Conservation (phyloP, 768 basidiomycete genomes). For the Lactifluus subvellereus region DNA sequence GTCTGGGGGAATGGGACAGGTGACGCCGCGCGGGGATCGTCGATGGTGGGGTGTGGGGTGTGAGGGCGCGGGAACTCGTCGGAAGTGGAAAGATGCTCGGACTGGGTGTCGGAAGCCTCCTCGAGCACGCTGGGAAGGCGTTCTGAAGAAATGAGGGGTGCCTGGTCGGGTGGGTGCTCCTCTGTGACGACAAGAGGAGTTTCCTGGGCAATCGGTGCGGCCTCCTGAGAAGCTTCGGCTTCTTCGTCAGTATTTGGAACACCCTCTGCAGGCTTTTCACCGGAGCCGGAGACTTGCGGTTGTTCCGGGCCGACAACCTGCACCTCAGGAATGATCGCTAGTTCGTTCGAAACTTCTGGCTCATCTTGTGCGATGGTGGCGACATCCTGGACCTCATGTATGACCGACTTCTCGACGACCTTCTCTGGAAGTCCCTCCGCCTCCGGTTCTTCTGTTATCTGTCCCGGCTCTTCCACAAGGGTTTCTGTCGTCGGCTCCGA, state of each 20-base stretch:
- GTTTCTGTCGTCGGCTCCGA: constrained; percentile 13
- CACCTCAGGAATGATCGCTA: neutral
- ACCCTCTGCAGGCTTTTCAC: constrained; percentile 10
- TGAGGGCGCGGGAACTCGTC: constrained; percentile 10
- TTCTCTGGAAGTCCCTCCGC: neutral
- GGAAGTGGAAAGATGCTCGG: constrained; percentile 19
- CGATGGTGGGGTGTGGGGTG: constrained; percentile 12
- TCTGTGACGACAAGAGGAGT: neutral
- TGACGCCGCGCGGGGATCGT: constrained; percentile 1
- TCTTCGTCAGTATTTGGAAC: neutral
- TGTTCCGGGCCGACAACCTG: neutral
- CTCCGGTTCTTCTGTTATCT: neutral
- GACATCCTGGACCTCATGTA: neutral
- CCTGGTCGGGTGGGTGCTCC: constrained; percentile 8
- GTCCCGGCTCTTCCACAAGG: constrained; percentile 13
- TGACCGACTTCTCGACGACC: neutral
- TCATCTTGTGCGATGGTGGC: constrained; percentile 4
- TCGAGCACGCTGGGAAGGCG: neutral
- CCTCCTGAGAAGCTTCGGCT: constrained; percentile 2
- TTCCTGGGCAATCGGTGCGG: neutral
- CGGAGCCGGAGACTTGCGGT: neutral
- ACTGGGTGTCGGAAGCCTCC: constrained; percentile 14
- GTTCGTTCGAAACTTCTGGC: neutral
- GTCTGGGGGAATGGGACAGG: constrained; percentile 16
- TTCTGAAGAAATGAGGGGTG: neutral